Evolutionary conservation across 306 rosid species (phyloP), one percentile per base, ranked within the genome.

Genomic region (Nissolia schottii): DNA sequence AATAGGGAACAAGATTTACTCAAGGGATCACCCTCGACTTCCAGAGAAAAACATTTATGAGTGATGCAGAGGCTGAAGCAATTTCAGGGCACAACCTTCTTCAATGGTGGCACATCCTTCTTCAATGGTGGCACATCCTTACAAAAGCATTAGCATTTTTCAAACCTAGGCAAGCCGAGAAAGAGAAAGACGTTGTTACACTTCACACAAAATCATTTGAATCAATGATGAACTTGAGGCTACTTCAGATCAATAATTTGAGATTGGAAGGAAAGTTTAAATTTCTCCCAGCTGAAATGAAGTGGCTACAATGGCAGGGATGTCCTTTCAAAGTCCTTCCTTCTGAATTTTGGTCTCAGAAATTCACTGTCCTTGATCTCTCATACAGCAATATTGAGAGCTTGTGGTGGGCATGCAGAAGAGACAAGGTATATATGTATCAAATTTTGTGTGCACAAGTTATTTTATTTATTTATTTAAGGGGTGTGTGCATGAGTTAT

Each of bases 251-350:
- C 53, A 86, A 90, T 69, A 15, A 84, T 71, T 34, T 72, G 74
- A 70, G 77, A 58, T 58, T 87, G 76, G 70, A 79, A 79, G 96
- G 96, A 2, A 53, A 56, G 43, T 59, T 45, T n/a, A 3, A 1
- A 45, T 45, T 67, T 31, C 82, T 90, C 46, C 93, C 96, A 3
- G 60, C 69, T n/a, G 68, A 57, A 48, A 53, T 90, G 75, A 90
- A 74, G 81, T 90, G 91, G 93, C 71, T 90, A 41, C 86, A 90
- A 50, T 90, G 93, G 96, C 85, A 67, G 74, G 85, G 67, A 12
- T 87, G 96, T 64, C 85, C 89, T 53, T 57, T 71, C n/a, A 81
- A 37, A 41, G 6, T 19, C 50, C 50, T 90, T 20, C 81, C 91
- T 70, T 74, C 77, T 48, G 78, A 82, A 34, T 84, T 48, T 54